Evolutionary conservation across 768 basidiomycete genomes (phyloP), one percentile per base, ranked within the genome.

Genomic region (Hemileccinum impolitum): DNA sequence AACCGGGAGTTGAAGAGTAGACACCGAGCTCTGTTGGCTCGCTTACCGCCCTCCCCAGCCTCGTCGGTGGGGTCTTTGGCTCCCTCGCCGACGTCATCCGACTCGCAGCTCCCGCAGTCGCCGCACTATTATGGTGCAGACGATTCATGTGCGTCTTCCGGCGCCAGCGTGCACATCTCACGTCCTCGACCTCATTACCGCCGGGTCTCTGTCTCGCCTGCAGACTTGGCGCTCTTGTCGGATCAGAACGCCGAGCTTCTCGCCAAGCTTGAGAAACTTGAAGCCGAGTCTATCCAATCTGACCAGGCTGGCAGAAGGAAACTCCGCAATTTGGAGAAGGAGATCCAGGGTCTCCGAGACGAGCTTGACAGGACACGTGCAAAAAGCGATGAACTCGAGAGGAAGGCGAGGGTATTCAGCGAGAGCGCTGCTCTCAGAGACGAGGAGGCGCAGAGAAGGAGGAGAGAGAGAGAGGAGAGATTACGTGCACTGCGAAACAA

Each of bases 211-310:
- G 78, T 87, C 47, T 81, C 84, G 4, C 81, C 82, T 2, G 70
- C 77, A 14, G 88, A 90, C 50, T 75, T 93, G 23, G 79, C 82
- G 3, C 72, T 78, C 7, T 79, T 93, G 37, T 79, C 87, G 1
- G 87, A 90, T 59, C 90, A 94, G 68, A 94, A 94, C 58, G 81
- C 84, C 0, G 89, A 93, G 54, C 81, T 94, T 14, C 69, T 88
- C 4, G 68, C 75, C 21, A 89, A 90, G 55, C 75, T 94, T 6
- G 85, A 91, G 66, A 76, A 77, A 51, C 75, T 94, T 10, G 87
- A 93, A 62, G 65, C 75, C 1, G 90, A 92, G 51, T 81, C 89
- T 14, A 66, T 65, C 11, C 76, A 77, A 38, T 75, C 84, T 2
- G 89, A 93, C 56, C 76, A 77, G 32, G 72, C 76, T 1, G 88